Evolutionary conservation across 2,329 filamentous ascomycete species (phyloP).

Genomic region (Colletotrichum cordylinicola): DNA sequence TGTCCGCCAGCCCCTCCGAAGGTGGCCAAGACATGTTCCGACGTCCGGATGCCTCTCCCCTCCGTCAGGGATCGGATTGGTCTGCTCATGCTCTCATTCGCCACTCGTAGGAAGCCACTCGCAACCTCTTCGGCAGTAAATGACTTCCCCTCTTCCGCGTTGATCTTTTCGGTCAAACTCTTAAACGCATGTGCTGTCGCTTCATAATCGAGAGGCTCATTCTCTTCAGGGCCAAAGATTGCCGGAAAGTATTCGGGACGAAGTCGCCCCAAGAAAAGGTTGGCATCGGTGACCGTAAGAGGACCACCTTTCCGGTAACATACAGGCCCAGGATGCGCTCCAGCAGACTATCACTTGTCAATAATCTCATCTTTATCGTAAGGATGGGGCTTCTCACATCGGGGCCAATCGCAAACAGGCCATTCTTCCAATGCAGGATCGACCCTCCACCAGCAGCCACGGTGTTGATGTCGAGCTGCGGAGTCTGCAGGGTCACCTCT

Average conservation of each 20-base stretch:
- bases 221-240: constrained; percentile 73
- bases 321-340: constrained; percentile 74
- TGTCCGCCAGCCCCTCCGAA: constrained; percentile 79
- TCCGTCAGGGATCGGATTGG: constrained; percentile 79
- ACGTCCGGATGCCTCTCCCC: constrained; percentile 46
- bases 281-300: constrained; percentile 75
- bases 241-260: constrained; percentile 70
- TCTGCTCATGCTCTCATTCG: constrained; percentile 78
- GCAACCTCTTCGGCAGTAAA: constrained; percentile 49
- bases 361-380: neutral
- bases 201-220: constrained; percentile 54
- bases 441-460: constrained; percentile 60
- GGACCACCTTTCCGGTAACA: constrained; percentile 76
- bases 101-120: constrained; percentile 76
- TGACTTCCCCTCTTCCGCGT: constrained; percentile 36
- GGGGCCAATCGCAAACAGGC: constrained; percentile 74
- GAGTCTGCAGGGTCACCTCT: constrained; percentile 73
- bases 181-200: constrained; percentile 44
- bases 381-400: constrained; percentile 37
- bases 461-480: constrained; percentile 78
- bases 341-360: constrained; percentile 56
- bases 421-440: constrained; percentile 70
- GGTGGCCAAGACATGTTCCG: constrained; percentile 35
- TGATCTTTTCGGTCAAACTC: constrained; percentile 45
- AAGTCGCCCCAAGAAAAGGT: constrained; percentile 68